Conservation (phyloP, 2,329 filamentous ascomycete species). For the Clonostachys sp. region DNA sequence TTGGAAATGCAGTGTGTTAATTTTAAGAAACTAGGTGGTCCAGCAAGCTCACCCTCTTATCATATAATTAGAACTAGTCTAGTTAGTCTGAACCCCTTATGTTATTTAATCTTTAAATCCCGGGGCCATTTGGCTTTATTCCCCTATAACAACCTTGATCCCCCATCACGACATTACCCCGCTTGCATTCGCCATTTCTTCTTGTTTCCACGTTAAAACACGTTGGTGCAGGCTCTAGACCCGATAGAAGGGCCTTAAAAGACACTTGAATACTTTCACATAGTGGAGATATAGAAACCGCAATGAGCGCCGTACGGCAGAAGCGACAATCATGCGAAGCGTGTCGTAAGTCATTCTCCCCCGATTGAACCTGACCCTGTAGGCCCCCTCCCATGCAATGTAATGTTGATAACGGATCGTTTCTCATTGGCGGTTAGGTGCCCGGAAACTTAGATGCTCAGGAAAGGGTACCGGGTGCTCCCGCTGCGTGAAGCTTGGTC, state of each 20-base stretch:
- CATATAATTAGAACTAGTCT: too few species aligned
- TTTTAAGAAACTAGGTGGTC: too few species aligned
- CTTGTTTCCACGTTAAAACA: background rate
- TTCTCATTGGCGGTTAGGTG: slow-evolving; percentile 2
- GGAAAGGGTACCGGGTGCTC: slow-evolving; percentile 17
- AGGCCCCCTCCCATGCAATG: background rate
- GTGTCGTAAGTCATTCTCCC: slow-evolving; percentile 13
- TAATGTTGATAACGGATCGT: background rate
- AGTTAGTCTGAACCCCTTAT: too few species aligned
- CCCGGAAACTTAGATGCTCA: slow-evolving; percentile 19
- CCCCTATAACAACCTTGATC: background rate
- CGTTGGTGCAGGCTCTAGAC: background rate
- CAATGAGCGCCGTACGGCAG: slow-evolving; percentile 11
- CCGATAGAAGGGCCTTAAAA: background rate
- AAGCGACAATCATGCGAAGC: slow-evolving; percentile 18
- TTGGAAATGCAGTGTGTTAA: too few species aligned
- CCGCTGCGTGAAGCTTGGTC: slow-evolving; percentile 11
- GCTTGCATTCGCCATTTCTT: background rate
- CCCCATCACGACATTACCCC: background rate
- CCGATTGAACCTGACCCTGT: background rate
- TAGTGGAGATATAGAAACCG: background rate
- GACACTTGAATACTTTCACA: background rate
- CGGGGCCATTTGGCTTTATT: too few species aligned
- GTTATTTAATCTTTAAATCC: too few species aligned
- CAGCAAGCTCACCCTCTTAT: too few species aligned